Percentiles rank a stretch among this genome's conserved stretches.
Conservation (phyloP, 2,329 filamentous ascomycete species). For the Raffaelea deltoideospora region DNA sequence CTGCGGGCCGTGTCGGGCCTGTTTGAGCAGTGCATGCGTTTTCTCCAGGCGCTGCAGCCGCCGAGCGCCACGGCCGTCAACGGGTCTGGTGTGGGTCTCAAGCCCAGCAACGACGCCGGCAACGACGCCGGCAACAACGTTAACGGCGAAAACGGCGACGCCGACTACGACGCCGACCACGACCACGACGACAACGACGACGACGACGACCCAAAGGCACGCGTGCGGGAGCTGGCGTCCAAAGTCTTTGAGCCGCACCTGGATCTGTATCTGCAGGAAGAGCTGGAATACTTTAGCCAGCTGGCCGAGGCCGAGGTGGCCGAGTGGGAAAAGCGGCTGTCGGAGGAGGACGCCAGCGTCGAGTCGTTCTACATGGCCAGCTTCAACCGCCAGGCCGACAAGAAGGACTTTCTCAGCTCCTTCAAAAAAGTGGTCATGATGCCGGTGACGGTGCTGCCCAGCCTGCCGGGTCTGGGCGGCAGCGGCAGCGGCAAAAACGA, state of each 20-base stretch:
- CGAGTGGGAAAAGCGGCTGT: slow-evolving; percentile 82
- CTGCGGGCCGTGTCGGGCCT: slow-evolving; percentile 75
- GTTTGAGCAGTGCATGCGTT: slow-evolving; percentile 71
- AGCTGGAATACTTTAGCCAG: slow-evolving; percentile 70
- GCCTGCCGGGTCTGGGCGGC: slow-evolving; percentile 29
- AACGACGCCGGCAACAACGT: neutral
- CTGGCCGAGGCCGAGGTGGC: slow-evolving; percentile 63
- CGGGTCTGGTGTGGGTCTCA: too few relatives aligned
- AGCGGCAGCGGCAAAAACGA: slow-evolving; percentile 9
- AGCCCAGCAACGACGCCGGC: neutral
- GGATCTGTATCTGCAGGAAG: slow-evolving; percentile 85
- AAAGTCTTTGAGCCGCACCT: slow-evolving; percentile 80
- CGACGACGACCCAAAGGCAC: slow-evolving; percentile 3
- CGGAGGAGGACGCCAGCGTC: slow-evolving; percentile 75
- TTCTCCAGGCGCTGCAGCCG: slow-evolving; percentile 55
- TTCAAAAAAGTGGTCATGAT: slow-evolving; percentile 99
- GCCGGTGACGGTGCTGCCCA: slow-evolving; percentile 73
- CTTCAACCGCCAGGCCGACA: slow-evolving; percentile 85
- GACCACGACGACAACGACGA: slow-evolving; percentile 2
- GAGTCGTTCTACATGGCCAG: slow-evolving; percentile 96
- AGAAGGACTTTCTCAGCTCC: slow-evolving; percentile 87
- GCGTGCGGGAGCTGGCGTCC: slow-evolving; percentile 37
- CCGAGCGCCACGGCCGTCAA: too few relatives aligned
- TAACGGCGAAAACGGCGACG: neutral
- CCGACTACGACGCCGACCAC: neutral